Conservation (phyloP, 441 rosid genomes). For the Croton setiger region DNA sequence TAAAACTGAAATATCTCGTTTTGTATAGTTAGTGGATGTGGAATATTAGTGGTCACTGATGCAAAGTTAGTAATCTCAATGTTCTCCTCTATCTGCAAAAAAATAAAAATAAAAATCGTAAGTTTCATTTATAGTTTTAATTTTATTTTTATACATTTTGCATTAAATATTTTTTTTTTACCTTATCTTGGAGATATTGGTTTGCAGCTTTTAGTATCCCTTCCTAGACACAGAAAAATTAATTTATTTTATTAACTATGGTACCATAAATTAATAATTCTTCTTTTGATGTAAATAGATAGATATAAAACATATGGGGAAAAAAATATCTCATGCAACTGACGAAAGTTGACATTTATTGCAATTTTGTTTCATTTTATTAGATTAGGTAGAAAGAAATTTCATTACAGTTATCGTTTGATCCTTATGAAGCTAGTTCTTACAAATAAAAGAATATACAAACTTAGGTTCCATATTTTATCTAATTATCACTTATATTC, state of each 20-base stretch:
- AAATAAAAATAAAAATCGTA: neutral
- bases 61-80: slow-evolving; percentile 38
- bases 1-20: slow-evolving; percentile 55
- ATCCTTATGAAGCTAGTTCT: too few species aligned
- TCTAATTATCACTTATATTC: too few species aligned
- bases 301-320: too few species aligned
- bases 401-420: too few species aligned
- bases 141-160: neutral
- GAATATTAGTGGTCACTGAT: slow-evolving; percentile 37
- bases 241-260: neutral
- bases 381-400: too few species aligned
- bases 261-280: too few species aligned
- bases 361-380: too few species aligned
- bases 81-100: slow-evolving; percentile 59
- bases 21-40: slow-evolving; percentile 57
- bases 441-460: too few species aligned
- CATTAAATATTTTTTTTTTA: slow-evolving; percentile 14
- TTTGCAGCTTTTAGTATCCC: slow-evolving; percentile 73
- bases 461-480: too few species aligned
- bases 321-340: too few species aligned
- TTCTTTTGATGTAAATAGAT: too few species aligned
- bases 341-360: too few species aligned
- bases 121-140: neutral
- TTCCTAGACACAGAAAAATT: slow-evolving; percentile 42
- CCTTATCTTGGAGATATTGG: slow-evolving; percentile 73